These are phyloP conservation scores for Puccinia hordei DNA, from an alignment of 1,284 basidiomycete species.

Conservation along the genomic window DNA sequence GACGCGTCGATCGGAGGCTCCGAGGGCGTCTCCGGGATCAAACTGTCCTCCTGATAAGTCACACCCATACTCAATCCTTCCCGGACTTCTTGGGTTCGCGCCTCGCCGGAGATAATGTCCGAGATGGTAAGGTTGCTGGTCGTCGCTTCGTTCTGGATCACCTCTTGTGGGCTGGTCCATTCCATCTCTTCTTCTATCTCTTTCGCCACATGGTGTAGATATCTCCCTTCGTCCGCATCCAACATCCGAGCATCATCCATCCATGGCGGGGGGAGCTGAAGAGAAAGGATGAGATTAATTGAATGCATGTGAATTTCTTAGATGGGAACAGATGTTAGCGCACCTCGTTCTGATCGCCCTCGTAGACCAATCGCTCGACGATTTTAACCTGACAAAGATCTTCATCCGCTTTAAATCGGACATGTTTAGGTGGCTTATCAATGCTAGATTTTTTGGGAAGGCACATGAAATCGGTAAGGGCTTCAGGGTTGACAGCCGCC, in stretches of 20 bases:
- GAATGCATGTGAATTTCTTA: no score
- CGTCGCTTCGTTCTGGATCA: constrained; percentile 22
- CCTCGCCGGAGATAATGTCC: constrained; percentile 19
- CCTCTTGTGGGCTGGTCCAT: constrained; percentile 23
- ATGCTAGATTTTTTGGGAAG: not conserved
- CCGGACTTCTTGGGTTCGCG: constrained; percentile 18
- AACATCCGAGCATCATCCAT: not conserved
- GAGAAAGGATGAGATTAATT: not conserved
- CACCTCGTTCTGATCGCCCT: not conserved
- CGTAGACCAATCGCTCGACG: constrained; percentile 27
- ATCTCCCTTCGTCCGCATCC: constrained; percentile 18
- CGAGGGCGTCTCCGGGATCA: constrained; percentile 16
- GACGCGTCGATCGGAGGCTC: constrained; percentile 16
- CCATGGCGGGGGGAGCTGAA: not conserved
- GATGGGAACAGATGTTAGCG: not conserved
- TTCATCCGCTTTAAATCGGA: constrained; percentile 1
- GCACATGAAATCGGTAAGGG: no score
- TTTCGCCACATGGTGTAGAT: constrained; percentile 17
- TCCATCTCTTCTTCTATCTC: constrained; percentile 38
- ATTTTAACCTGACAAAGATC: constrained; percentile 21
- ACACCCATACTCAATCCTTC: constrained; percentile 2
- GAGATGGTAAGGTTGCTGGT: constrained; percentile 8
- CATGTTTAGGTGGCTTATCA: not conserved
- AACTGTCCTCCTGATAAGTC: constrained; percentile 13
- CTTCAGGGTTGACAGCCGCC: not conserved